These are phyloP conservation scores for Diaporthe destruens DNA, from an alignment of 2,329 filamentous ascomycete species.

Conservation along the genomic window DNA sequence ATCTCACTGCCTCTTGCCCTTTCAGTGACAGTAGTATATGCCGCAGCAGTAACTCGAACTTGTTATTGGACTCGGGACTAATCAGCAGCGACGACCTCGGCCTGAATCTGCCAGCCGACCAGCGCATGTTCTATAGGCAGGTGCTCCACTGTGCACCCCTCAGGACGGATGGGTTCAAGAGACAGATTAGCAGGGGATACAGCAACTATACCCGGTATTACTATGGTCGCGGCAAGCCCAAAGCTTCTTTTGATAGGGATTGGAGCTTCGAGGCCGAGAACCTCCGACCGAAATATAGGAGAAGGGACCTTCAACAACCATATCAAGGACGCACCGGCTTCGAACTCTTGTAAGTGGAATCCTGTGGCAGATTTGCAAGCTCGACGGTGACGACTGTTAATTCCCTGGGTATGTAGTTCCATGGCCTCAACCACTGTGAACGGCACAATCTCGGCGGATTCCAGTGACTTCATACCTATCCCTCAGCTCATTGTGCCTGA, in stretches of 20 bases:
- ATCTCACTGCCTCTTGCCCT: slow-evolving; percentile 42
- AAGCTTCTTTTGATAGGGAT: too few species aligned
- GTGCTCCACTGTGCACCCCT: not conserved
- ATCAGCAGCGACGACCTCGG: not conserved
- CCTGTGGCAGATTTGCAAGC: not conserved
- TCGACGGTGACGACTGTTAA: not conserved
- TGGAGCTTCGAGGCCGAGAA: not conserved
- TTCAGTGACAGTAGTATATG: slow-evolving; percentile 41
- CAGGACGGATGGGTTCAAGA: not conserved
- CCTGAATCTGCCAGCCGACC: not conserved
- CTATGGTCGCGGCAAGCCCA: not conserved
- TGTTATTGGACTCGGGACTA: slow-evolving; percentile 35
- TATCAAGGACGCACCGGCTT: not conserved
- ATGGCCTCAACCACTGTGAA: accelerated
- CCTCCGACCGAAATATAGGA: accelerated
- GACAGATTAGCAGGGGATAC: not conserved
- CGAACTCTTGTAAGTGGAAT: not conserved
- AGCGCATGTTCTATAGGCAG: slow-evolving; percentile 4
- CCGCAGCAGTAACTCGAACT: not conserved
- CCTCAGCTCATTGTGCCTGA: not conserved
- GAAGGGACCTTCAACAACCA: too few species aligned
- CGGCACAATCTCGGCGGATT: accelerated
- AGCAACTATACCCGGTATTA: not conserved
- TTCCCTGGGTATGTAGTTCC: not conserved
- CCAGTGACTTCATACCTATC: not conserved